Evolutionary conservation across 2,329 filamentous ascomycete species (phyloP).

Genomic region (Lomentospora prolificans): DNA sequence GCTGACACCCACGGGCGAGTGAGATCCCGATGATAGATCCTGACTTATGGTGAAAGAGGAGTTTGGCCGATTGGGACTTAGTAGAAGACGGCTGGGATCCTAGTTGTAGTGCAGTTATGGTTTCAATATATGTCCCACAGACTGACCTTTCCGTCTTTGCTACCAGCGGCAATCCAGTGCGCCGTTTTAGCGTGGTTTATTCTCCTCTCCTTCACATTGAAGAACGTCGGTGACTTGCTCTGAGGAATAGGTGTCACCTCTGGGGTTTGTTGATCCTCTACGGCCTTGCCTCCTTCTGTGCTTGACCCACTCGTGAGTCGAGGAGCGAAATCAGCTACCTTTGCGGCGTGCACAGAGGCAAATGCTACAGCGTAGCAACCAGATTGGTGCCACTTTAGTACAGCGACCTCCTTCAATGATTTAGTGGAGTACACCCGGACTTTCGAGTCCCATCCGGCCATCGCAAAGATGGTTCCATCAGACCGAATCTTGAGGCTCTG

Average conservation of each 20-base stretch:
- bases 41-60: too few species aligned
- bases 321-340: too few species aligned
- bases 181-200: constrained; percentile 54
- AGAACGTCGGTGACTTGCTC: not conserved
- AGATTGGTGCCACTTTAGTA: constrained; percentile 87
- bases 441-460: constrained; percentile 83
- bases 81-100: too few species aligned
- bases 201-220: constrained; percentile 50
- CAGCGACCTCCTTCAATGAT: constrained; percentile 77
- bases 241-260: not conserved
- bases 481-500: constrained; percentile 68
- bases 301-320: constrained; percentile 18
- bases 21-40: too few species aligned
- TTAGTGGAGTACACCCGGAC: constrained; percentile 73
- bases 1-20: not conserved
- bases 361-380: constrained; percentile 80
- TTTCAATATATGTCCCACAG: constrained; percentile 84
- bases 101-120: not conserved
- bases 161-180: constrained; percentile 85
- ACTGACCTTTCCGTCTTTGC: constrained; percentile 91
- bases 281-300: not conserved
- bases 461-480: constrained; percentile 77
- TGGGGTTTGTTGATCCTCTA: not conserved
- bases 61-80: too few species aligned
- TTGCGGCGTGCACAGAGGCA: constrained; percentile 24